phyloP scores from a whole-genome alignment of 139 green algal genomes.

The Chlorella sp. region DNA sequence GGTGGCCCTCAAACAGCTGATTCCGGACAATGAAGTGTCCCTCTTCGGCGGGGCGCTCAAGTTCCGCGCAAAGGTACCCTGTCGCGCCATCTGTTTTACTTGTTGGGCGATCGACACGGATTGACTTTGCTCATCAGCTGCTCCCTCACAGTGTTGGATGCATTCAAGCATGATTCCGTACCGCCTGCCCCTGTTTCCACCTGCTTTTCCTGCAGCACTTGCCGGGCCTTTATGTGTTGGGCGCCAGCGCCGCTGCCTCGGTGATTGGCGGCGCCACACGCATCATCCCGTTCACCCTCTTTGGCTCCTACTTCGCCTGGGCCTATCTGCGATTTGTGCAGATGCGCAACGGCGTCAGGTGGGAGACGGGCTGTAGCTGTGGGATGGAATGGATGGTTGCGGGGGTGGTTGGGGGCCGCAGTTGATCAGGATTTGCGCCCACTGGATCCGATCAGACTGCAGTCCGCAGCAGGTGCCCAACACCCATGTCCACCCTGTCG shows the following conservation, averaged over 20 bases:
- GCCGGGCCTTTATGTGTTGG: conserved; percentile 64
- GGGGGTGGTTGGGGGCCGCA: no score
- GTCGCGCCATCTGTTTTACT: neutral
- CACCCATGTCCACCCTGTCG: no score
- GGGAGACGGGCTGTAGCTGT: neutral
- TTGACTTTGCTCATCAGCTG: neutral
- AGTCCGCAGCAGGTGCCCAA: no score
- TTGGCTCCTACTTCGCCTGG: conserved; percentile 84
- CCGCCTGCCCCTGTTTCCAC: no score
- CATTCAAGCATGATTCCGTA: no score
- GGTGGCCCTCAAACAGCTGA: conserved; percentile 93
- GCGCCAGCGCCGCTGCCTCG: conserved; percentile 19
- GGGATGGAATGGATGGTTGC: no score
- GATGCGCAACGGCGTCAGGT: conserved; percentile 18
- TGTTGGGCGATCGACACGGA: neutral
- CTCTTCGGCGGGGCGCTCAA: conserved; percentile 68
- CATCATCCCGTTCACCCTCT: conserved; percentile 76
- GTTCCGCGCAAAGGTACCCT: conserved; percentile 73
- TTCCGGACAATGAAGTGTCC: conserved; percentile 87
- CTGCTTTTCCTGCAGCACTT: conserved; percentile 63
- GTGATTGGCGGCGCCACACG: conserved; percentile 28
- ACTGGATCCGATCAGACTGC: no score
- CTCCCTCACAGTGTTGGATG: neutral
- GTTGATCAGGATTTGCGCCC: no score
- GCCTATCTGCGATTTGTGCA: conserved; percentile 95